Evolutionary conservation across 2,329 filamentous ascomycete genomes (phyloP).

Genomic region (Exophiala alcalophila): DNA sequence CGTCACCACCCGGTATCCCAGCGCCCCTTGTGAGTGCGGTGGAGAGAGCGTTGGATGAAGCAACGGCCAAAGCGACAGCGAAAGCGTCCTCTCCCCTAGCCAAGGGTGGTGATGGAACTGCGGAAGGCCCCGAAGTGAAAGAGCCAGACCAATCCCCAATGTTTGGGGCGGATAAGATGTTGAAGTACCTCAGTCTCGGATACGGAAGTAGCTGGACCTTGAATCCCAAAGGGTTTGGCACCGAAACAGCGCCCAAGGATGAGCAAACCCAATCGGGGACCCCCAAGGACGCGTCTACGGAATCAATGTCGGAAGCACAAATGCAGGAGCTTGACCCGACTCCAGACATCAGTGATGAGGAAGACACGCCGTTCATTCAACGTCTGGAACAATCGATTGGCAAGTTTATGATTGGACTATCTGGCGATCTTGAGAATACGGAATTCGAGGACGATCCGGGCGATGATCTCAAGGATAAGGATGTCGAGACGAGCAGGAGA

Average conservation of each 20-base stretch:
- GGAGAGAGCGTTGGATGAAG: slow-evolving; percentile 27
- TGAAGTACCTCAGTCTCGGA: slow-evolving; percentile 50
- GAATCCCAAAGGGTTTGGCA: slow-evolving; percentile 33
- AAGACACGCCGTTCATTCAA: slow-evolving; percentile 25
- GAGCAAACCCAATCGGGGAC: neutral
- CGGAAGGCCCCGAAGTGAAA: slow-evolving; percentile 11
- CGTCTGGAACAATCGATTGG: slow-evolving; percentile 33
- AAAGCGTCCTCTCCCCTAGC: slow-evolving; percentile 1
- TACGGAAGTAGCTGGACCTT: slow-evolving; percentile 50
- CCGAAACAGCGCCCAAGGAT: slow-evolving; percentile 2
- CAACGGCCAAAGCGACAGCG: slow-evolving; percentile 19
- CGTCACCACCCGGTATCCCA: slow-evolving; percentile 41
- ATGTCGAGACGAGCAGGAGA: too few relatives aligned
- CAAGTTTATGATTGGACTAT: slow-evolving; percentile 44
- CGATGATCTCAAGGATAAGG: too few relatives aligned
- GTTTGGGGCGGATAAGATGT: slow-evolving; percentile 44
- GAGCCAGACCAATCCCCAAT: slow-evolving; percentile 31
- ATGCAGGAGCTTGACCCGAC: slow-evolving; percentile 26
- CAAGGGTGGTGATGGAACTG: slow-evolving; percentile 12
- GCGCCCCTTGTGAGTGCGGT: slow-evolving; percentile 41
- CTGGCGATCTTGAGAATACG: slow-evolving; percentile 42
- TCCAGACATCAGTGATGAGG: slow-evolving; percentile 30
- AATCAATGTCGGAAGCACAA: slow-evolving; percentile 6
- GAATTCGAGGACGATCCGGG: slow-evolving; percentile 36
- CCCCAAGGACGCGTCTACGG: neutral